A percentile compares a stretch with the other conserved stretches of the same genome.
phyloP scores from a whole-genome alignment of 108 stramenopile genomes.

The Schizochytrium sp. region DNA sequence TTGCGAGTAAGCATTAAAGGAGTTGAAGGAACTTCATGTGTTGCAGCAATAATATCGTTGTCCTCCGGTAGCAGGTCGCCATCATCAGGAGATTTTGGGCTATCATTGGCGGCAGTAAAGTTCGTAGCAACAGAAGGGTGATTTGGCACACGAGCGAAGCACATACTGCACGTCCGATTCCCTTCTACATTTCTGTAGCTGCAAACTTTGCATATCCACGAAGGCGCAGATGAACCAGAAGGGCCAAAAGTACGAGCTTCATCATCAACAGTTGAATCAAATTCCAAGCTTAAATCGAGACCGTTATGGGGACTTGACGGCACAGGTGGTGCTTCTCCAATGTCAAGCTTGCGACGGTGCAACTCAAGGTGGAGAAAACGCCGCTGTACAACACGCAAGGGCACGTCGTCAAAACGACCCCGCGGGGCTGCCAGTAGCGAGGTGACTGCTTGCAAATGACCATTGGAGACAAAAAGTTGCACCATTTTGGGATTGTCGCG shows the following conservation, averaged over 20 bases:
- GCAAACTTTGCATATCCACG: constrained; percentile 18
- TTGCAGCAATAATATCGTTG: background rate
- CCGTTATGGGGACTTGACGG: background rate
- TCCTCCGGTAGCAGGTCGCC: background rate
- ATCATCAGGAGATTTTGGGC: no score
- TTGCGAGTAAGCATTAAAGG: constrained; percentile 10
- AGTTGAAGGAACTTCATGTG: background rate
- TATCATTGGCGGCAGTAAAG: no score
- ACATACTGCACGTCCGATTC: background rate
- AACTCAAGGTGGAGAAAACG: constrained; percentile 47
- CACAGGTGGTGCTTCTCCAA: background rate
- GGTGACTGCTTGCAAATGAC: constrained; percentile 46
- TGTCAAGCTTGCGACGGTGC: constrained; percentile 13
- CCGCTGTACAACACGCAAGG: background rate
- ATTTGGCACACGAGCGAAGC: constrained; percentile 5
- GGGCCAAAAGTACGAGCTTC: no score
- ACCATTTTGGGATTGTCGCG: constrained; percentile 57
- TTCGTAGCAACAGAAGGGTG: no score
- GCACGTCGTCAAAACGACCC: constrained; percentile 40
- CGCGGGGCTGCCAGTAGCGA: constrained; percentile 51
- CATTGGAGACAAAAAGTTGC: constrained; percentile 54
- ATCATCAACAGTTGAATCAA: no score
- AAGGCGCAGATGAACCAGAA: background rate
- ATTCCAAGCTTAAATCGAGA: background rate
- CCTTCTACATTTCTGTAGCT: background rate